A percentile compares a stretch with the other conserved stretches of the same genome.
phyloP scores from a whole-genome alignment of 805 yeast species.

The Lipomyces kockii region DNA sequence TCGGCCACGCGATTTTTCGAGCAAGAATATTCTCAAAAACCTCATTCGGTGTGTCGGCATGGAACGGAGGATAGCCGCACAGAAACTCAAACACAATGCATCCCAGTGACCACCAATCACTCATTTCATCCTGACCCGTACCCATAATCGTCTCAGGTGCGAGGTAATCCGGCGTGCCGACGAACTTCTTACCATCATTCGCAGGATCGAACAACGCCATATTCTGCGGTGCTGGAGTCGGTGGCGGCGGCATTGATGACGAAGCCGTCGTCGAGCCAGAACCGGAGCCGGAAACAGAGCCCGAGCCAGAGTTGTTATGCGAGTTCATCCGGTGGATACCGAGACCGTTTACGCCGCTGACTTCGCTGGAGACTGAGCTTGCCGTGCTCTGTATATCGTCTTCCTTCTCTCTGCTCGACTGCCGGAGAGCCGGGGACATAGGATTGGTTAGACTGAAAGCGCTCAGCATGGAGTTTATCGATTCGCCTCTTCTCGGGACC shows the following conservation, averaged over 20 bases:
- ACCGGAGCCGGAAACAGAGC: not conserved
- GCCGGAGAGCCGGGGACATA: slow-evolving; percentile 4
- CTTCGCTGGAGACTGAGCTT: slow-evolving; percentile 26
- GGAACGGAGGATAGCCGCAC: slow-evolving; percentile 95
- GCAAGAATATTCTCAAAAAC: slow-evolving; percentile 82
- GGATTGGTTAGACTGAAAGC: slow-evolving; percentile 23
- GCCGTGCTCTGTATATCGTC: slow-evolving; percentile 13
- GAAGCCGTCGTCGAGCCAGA: slow-evolving; percentile 9
- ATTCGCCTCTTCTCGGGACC: slow-evolving; percentile 17
- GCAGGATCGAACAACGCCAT: slow-evolving; percentile 72
- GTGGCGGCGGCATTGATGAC: slow-evolving; percentile 26
- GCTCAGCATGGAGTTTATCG: slow-evolving; percentile 30
- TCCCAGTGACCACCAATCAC: slow-evolving; percentile 99
- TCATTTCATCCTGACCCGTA: slow-evolving; percentile 74
- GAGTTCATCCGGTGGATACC: slow-evolving; percentile 10
- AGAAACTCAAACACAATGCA: slow-evolving; percentile 91
- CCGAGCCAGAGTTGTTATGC: slow-evolving; percentile 6
- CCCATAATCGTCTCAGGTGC: slow-evolving; percentile 96
- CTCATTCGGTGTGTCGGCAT: slow-evolving; percentile 73
- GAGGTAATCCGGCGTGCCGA: slow-evolving; percentile 96
- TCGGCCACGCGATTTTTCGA: slow-evolving; percentile 87
- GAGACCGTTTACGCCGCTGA: slow-evolving; percentile 10
- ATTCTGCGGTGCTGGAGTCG: slow-evolving; percentile 23
- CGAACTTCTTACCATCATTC: slow-evolving; percentile 67
- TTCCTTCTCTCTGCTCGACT: not conserved